A percentile compares a stretch with the other conserved stretches of the same genome.
Evolutionary conservation across 208 protist species (phyloP).

Genomic region (Phytomonas sp.): DNA sequence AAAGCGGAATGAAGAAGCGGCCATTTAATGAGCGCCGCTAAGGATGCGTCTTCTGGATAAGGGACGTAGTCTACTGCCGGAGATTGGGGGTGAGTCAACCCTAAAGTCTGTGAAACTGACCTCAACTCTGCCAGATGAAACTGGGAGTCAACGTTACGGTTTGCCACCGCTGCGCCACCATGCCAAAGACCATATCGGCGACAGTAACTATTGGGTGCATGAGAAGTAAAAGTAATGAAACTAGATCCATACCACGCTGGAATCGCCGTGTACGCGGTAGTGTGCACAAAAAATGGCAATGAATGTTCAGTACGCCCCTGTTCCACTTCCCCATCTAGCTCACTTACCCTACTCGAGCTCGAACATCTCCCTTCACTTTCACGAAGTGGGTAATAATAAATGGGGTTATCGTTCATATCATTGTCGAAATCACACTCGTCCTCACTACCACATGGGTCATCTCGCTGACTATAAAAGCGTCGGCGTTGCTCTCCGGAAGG

Average conservation of each 20-base stretch:
- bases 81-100: background rate
- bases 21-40: background rate
- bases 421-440: conserved; percentile 72
- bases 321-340: background rate
- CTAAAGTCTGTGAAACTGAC: background rate
- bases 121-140: background rate
- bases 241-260: conserved; percentile 32
- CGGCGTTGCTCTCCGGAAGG: conserved; percentile 58
- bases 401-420: conserved; percentile 47
- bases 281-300: conserved; percentile 24
- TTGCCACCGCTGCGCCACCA: conserved; percentile 21
- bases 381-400: conserved; percentile 59
- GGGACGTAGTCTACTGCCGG: background rate
- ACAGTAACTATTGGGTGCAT: background rate
- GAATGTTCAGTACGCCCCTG: conserved; percentile 8
- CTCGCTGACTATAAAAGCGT: conserved; percentile 80
- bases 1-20: conserved; percentile 4
- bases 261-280: conserved; percentile 26
- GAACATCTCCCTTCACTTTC: conserved; percentile 28
- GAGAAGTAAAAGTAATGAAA: conserved; percentile 16
- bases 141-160: conserved; percentile 13
- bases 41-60: background rate
- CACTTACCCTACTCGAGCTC: background rate
- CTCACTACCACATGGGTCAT: conserved; percentile 79
- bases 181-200: conserved; percentile 14